phyloP scores from a whole-genome alignment of 345 rosid species.

The Hirschfeldia incana region DNA sequence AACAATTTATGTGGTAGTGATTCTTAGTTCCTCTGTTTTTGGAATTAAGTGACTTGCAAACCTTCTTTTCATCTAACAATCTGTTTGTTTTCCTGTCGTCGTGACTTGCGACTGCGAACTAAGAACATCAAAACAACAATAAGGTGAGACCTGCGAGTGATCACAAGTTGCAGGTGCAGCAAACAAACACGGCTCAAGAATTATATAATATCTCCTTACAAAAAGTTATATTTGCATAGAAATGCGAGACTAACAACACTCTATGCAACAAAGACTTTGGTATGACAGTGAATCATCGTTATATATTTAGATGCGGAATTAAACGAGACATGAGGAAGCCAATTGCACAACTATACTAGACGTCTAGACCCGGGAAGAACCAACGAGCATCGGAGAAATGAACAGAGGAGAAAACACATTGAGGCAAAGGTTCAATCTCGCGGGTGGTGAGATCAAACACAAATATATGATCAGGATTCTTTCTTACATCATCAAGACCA shows the following conservation, averaged over 20 bases:
- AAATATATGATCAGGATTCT: slow-evolving; percentile 3
- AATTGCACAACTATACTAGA: background rate
- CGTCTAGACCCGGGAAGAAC: slow-evolving; percentile 21
- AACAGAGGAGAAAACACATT: background rate
- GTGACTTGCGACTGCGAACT: no score
- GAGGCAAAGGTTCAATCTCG: background rate
- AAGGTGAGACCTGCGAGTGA: no score
- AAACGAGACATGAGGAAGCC: background rate
- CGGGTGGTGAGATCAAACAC: slow-evolving; percentile 24
- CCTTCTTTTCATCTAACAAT: no score
- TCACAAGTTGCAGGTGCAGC: no score
- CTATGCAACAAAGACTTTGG: background rate
- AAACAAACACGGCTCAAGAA: no score
- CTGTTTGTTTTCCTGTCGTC: no score
- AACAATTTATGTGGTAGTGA: no score
- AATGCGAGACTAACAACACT: background rate
- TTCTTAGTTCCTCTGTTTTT: background rate
- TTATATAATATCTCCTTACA: no score
- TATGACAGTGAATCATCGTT: background rate
- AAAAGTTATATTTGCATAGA: background rate
- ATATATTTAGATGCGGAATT: background rate
- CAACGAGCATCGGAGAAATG: slow-evolving; percentile 14
- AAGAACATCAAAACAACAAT: no score
- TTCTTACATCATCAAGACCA: background rate
- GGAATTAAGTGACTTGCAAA: no score